Percentiles rank a stretch among this genome's conserved stretches.
Conservation (phyloP, 2,329 filamentous ascomycete species). For the Ophiostoma ips region DNA sequence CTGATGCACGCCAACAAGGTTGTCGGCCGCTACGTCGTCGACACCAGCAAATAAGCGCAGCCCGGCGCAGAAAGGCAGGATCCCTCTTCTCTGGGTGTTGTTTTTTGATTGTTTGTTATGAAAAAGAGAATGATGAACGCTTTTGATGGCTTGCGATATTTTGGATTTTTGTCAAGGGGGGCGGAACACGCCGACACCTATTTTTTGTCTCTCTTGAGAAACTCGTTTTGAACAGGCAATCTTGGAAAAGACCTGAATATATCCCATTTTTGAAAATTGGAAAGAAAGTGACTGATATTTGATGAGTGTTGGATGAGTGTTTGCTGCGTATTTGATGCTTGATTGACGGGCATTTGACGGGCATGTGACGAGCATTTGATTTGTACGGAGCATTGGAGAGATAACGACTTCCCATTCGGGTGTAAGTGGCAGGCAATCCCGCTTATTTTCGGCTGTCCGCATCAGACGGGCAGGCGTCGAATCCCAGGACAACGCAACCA, state of each 20-base stretch:
- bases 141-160: background rate
- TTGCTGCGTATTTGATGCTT: background rate
- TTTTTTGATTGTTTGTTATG: background rate
- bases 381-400: no score
- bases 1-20: slow-evolving; percentile 58
- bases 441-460: background rate
- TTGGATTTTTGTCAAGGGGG: background rate
- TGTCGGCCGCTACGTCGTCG: slow-evolving; percentile 66
- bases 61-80: background rate
- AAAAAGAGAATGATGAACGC: background rate
- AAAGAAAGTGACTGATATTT: background rate
- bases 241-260: slow-evolving; percentile 8
- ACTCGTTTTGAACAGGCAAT: slow-evolving; percentile 4
- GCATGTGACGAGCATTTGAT: no score
- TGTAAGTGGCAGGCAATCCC: background rate
- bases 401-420: background rate
- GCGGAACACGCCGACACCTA: background rate
- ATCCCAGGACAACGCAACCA: background rate
- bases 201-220: background rate
- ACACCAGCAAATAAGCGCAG: slow-evolving; percentile 38
- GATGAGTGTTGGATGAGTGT: no score
- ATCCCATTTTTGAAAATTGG: background rate
- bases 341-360: no score
- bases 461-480: background rate
- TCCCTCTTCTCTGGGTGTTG: background rate